phyloP scores from a whole-genome alignment of 1,139 yeast genomes.

The Geotrichum europaeum region DNA sequence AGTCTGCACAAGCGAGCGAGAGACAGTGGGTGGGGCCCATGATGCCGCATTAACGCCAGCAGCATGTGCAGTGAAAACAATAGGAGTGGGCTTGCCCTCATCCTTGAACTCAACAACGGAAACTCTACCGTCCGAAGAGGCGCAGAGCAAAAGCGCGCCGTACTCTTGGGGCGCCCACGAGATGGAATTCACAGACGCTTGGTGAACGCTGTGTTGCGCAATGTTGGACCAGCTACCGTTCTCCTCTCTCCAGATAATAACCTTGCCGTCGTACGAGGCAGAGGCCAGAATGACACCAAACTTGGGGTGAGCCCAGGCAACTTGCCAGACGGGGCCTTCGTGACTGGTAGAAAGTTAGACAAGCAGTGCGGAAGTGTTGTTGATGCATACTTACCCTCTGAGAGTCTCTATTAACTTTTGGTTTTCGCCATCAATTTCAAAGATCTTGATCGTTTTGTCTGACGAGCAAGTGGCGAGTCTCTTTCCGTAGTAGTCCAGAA shows the following conservation, averaged over 20 bases:
- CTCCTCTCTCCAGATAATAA: constrained; percentile 91
- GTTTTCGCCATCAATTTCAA: constrained; percentile 81
- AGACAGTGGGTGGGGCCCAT: constrained; percentile 76
- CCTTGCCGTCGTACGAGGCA: constrained; percentile 93
- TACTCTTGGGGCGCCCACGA: constrained; percentile 98
- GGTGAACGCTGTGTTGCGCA: constrained; percentile 82
- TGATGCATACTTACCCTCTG: constrained; percentile 40
- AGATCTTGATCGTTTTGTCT: constrained; percentile 88
- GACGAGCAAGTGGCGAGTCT: constrained; percentile 93
- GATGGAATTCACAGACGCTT: constrained; percentile 90
- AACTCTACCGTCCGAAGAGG: constrained; percentile 89
- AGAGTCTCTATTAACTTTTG: constrained; percentile 69
- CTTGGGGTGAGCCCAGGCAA: constrained; percentile 98
- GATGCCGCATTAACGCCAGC: constrained; percentile 92
- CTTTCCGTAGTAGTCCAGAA: constrained; percentile 91
- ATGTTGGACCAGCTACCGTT: constrained; percentile 83
- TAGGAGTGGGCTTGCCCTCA: constrained; percentile 72
- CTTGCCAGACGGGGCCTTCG: constrained; percentile 99
- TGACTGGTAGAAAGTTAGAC: constrained; percentile 39
- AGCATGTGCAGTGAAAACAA: constrained; percentile 73
- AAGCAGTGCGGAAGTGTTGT: neutral
- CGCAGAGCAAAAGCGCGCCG: constrained; percentile 84
- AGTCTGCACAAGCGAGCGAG: constrained; percentile 35
- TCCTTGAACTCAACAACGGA: constrained; percentile 89
- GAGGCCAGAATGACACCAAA: constrained; percentile 93